A percentile compares a stretch with the other conserved stretches of the same genome.
Conservation (phyloP, 1,139 yeast species). For the Candida sojae region DNA sequence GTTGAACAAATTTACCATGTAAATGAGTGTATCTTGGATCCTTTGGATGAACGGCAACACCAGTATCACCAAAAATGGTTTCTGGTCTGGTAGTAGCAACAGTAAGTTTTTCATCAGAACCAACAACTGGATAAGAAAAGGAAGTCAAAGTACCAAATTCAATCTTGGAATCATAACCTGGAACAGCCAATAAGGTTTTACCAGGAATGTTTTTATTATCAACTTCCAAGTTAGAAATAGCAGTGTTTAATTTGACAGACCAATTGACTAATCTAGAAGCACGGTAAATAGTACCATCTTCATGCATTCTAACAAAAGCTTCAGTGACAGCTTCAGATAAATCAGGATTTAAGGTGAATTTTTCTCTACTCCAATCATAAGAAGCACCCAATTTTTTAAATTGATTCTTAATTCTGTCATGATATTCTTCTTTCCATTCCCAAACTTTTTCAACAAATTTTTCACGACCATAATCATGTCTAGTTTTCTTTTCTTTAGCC, state of each 20-base stretch:
- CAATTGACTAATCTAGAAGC: constrained; percentile 93
- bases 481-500: constrained; percentile 84
- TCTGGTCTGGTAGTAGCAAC: constrained; percentile 99
- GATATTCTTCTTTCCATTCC: constrained; percentile 99
- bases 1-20: constrained; percentile 89
- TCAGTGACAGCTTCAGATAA: constrained; percentile 82
- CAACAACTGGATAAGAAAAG: constrained; percentile 87
- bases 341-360: constrained; percentile 84
- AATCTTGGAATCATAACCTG: constrained; percentile 85
- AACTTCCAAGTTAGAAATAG: constrained; percentile 93
- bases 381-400: constrained; percentile 91
- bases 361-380: constrained; percentile 94
- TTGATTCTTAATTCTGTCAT: constrained; percentile 79
- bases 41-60: constrained; percentile 94
- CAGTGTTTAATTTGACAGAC: constrained; percentile 94
- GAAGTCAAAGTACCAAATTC: constrained; percentile 97
- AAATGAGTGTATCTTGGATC: constrained; percentile 90
- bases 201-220: constrained; percentile 89
- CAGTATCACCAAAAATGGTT: constrained; percentile 97
- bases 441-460: constrained; percentile 84
- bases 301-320: constrained; percentile 88
- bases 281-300: constrained; percentile 94
- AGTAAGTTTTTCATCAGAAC: constrained; percentile 79
- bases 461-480: constrained; percentile 96
- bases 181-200: constrained; percentile 77